phyloP scores from a whole-genome alignment of 1,139 yeast species.

The Suhomyces atakaporum region DNA sequence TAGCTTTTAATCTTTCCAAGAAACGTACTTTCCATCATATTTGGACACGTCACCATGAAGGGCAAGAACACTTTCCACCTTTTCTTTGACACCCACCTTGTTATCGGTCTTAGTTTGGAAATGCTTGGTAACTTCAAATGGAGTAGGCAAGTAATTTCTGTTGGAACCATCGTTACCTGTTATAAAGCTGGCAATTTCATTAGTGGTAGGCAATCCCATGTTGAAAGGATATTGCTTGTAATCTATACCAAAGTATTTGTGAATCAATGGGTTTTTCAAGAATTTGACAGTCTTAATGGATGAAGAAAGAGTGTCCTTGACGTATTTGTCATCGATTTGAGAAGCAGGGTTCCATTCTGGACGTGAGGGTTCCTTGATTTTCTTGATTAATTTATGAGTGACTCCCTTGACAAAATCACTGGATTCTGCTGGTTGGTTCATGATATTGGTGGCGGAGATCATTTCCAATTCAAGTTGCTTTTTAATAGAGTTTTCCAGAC shows the following conservation, averaged over 20 bases:
- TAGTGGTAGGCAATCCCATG: conserved; percentile 78
- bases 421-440: conserved; percentile 54
- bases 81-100: conserved; percentile 65
- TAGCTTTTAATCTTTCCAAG: conserved; percentile 48
- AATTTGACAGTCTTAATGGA: conserved; percentile 32
- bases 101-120: conserved; percentile 52
- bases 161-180: conserved; percentile 66
- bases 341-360: conserved; percentile 52
- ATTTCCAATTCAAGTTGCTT: conserved; percentile 74
- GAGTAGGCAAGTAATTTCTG: conserved; percentile 67
- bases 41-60: conserved; percentile 63
- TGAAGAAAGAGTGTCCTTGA: conserved; percentile 23
- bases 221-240: conserved; percentile 69
- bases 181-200: conserved; percentile 57
- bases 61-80: conserved; percentile 55
- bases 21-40: conserved; percentile 57
- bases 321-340: conserved; percentile 23
- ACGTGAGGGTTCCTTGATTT: conserved; percentile 53
- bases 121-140: conserved; percentile 61
- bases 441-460: conserved; percentile 74
- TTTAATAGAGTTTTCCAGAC: conserved; percentile 58
- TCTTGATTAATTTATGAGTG: conserved; percentile 63
- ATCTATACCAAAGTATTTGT: conserved; percentile 51
- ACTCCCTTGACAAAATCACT: conserved; percentile 79
- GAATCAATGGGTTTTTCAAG: conserved; percentile 41